Base-by-base conservation (phyloP, 2,329 filamentous ascomycete genomes). In the Bretziella fagacearum region DNA sequence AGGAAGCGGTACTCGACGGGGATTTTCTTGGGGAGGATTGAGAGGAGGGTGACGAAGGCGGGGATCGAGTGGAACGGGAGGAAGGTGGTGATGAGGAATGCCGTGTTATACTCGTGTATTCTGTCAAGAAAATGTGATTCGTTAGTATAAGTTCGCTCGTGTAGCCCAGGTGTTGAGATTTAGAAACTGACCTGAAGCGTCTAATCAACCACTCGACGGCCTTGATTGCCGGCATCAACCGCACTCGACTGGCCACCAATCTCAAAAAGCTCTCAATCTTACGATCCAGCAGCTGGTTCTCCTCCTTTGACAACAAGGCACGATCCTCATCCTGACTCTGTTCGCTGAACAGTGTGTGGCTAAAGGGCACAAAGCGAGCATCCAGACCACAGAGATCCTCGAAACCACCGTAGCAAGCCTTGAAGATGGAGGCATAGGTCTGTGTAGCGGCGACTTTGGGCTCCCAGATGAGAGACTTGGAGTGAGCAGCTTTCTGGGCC, bases 381-480 rank as follows among this genome's bases (percentile, higher is more conserved):
- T 99, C 93, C 46, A 98, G 70, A 54, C 79, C 76, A 62, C 91
- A 96, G 50, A 98, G 69, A 58, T 98, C 91, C 53, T 86, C 77
- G 58, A 89, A 98, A 2, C 87, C 91, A 57, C 93, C 84, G 54
- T 78, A 70, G 59, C 89, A 96, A 60, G 93, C 75, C 48, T 81
- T 75, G 61, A 83, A 96, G 50, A 98, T 73, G 3, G 80, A 83
- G 58, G 94, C 84, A 62, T 89, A 94, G 57, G 80, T 91, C 66
- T 99, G 91, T 13, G 78, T 79, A 4, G 82, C 80, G 44, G 91
- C 91, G 55, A 89, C 71, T 58, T 79, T 77, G 51, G 83, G 74
- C 56, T 94, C 87, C 67, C 93, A 98, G 51, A 99, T 84, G 52
- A 99, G 68, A 46, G 91, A 98, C 63, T 95, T 89, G 54, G 84